Percentiles rank a stretch among this genome's conserved stretches.
Conservation (phyloP, 768 basidiomycete genomes). For the Daedaleopsis sinensis region DNA sequence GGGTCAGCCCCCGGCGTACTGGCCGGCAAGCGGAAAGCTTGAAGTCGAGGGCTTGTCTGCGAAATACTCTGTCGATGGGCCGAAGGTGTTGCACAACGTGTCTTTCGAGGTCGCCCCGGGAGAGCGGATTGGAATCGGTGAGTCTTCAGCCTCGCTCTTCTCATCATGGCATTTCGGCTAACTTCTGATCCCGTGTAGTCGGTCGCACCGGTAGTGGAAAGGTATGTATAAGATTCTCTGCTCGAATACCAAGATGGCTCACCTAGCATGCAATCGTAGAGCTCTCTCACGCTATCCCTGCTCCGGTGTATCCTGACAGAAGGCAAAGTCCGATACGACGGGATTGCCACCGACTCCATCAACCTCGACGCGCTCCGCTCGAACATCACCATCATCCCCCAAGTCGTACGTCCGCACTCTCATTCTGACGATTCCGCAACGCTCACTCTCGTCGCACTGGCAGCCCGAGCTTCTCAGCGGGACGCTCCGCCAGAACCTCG, state of each 20-base stretch:
- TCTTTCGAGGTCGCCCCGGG: conserved; percentile 57
- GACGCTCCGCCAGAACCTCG: conserved; percentile 57
- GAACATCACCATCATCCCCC: conserved; percentile 62
- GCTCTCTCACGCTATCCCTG: conserved; percentile 55
- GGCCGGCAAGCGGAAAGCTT: conserved; percentile 58
- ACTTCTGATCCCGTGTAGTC: conserved; percentile 26
- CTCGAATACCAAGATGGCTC: too few relatives aligned
- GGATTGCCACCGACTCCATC: conserved; percentile 46
- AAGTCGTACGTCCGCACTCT: conserved; percentile 41
- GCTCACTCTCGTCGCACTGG: not conserved
- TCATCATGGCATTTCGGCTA: not conserved
- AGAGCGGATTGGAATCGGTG: conserved; percentile 56
- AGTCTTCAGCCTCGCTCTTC: not conserved
- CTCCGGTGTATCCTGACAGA: conserved; percentile 56
- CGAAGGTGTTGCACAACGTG: conserved; percentile 55
- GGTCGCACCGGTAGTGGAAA: conserved; percentile 63
- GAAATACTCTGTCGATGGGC: conserved; percentile 50
- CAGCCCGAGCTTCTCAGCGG: conserved; percentile 58
- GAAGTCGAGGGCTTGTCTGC: conserved; percentile 52
- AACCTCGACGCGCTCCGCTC: conserved; percentile 57
- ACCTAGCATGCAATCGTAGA: conserved; percentile 23
- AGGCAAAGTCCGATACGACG: conserved; percentile 58
- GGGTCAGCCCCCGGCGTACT: conserved; percentile 58
- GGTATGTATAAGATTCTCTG: too few relatives aligned
- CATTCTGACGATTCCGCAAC: not conserved